phyloP scores from a whole-genome alignment of 2,329 filamentous ascomycete genomes.

The Epichloe sibirici region DNA sequence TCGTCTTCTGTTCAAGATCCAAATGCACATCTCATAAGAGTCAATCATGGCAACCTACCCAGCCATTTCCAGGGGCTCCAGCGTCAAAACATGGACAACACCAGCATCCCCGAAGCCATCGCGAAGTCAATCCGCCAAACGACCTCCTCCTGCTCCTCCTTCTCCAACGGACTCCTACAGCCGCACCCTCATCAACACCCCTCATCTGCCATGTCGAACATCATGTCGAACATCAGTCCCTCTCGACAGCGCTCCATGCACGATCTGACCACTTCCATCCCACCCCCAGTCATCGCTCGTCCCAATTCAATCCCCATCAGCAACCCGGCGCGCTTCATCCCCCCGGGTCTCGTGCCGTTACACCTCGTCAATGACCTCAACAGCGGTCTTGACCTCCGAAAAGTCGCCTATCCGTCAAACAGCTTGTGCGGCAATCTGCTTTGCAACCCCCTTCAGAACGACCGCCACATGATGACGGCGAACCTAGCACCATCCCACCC shows the following conservation, averaged over 20 bases:
- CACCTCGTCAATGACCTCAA: background rate
- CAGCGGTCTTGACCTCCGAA: background rate
- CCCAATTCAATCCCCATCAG: slow-evolving; percentile 2
- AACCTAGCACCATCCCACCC: background rate
- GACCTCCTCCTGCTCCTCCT: background rate
- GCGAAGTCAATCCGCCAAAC: background rate
- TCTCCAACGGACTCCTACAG: background rate
- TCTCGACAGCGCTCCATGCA: slow-evolving; percentile 4
- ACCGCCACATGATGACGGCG: no score
- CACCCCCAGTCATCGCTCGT: background rate
- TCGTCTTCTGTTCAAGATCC: background rate
- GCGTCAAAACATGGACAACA: background rate
- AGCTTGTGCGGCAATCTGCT: background rate
- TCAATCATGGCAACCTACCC: background rate
- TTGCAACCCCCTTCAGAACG: no score
- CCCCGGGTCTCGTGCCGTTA: background rate
- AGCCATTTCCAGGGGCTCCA: background rate
- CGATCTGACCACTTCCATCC: background rate
- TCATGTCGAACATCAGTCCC: background rate
- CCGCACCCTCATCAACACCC: background rate
- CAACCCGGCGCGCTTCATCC: background rate
- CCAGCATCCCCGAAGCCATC: background rate
- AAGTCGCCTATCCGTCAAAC: background rate
- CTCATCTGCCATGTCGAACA: background rate
- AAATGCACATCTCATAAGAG: background rate